phyloP scores from a whole-genome alignment of 148 eudicot genomes.

The Silene conica region DNA sequence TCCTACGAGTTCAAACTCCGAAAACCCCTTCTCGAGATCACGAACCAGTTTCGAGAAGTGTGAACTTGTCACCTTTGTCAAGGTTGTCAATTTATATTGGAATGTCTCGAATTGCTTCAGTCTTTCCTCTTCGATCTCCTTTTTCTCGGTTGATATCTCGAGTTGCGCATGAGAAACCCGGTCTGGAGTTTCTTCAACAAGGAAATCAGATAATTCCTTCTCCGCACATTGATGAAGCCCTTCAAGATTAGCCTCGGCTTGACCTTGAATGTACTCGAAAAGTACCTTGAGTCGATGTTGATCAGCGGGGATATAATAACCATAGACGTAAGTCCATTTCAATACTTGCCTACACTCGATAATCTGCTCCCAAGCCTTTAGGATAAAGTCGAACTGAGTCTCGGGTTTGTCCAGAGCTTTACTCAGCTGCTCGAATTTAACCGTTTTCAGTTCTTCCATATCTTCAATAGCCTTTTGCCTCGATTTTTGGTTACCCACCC shows the following conservation, averaged over 20 bases:
- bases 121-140: background rate
- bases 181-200: slow-evolving; percentile 5
- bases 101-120: slow-evolving; percentile 26
- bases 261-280: slow-evolving; percentile 60
- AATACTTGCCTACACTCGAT: slow-evolving; percentile 65
- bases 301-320: slow-evolving; percentile 45
- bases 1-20: slow-evolving; percentile 17
- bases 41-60: slow-evolving; percentile 62
- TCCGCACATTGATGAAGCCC: slow-evolving; percentile 68
- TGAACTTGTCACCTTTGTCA: slow-evolving; percentile 47
- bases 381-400: slow-evolving; percentile 53
- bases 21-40: slow-evolving; percentile 60
- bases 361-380: slow-evolving; percentile 66
- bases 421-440: slow-evolving; percentile 40
- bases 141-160: too few species aligned
- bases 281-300: slow-evolving; percentile 36
- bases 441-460: slow-evolving; percentile 40
- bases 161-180: too few species aligned
- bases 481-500: slow-evolving; percentile 40
- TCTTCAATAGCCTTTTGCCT: slow-evolving; percentile 56
- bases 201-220: slow-evolving; percentile 38
- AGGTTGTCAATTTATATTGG: slow-evolving; percentile 33
- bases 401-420: slow-evolving; percentile 51
- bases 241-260: slow-evolving; percentile 61
- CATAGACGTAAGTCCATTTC: slow-evolving; percentile 73